A percentile compares a stretch with the other conserved stretches of the same genome.
Evolutionary conservation across 257 asterid species (phyloP).

Genomic region (Striga asiatica): DNA sequence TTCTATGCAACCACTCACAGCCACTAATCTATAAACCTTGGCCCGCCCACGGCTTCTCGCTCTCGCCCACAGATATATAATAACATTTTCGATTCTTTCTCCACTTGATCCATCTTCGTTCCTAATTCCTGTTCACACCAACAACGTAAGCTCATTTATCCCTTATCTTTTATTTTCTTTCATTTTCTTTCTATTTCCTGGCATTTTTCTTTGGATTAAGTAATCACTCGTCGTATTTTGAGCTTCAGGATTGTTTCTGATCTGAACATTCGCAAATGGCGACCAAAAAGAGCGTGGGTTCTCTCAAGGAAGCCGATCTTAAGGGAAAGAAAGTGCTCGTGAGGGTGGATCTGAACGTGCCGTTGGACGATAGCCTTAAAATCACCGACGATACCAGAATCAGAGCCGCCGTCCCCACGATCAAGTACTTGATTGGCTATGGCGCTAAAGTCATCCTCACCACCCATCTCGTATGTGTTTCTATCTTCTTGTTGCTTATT

Average conservation of each 20-base stretch:
- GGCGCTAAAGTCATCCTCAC: constrained; percentile 70
- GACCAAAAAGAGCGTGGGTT: constrained; percentile 75
- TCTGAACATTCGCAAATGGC: constrained; percentile 38
- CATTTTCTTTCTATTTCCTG: no score
- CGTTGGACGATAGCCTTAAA: constrained; percentile 63
- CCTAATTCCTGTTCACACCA: no score
- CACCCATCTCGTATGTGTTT: constrained; percentile 57
- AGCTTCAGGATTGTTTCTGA: neutral
- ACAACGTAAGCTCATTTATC: no score
- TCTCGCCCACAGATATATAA: no score
- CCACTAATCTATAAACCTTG: no score
- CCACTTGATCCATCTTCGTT: no score
- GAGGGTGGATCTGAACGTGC: constrained; percentile 86
- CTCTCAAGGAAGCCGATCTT: constrained; percentile 71
- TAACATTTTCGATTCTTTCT: no score
- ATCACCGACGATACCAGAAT: constrained; percentile 86
- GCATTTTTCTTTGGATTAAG: no score
- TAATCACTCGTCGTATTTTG: neutral
- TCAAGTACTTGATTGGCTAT: constrained; percentile 45
- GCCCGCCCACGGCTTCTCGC: no score
- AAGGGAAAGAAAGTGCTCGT: constrained; percentile 77
- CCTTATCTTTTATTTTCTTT: no score
- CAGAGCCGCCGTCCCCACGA: constrained; percentile 76
- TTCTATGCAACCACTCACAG: no score
- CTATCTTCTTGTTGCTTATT: no score